A percentile compares a stretch with the other conserved stretches of the same genome.
phyloP scores from a whole-genome alignment of 2,329 filamentous ascomycete species.

The Chaetomium sp. region DNA sequence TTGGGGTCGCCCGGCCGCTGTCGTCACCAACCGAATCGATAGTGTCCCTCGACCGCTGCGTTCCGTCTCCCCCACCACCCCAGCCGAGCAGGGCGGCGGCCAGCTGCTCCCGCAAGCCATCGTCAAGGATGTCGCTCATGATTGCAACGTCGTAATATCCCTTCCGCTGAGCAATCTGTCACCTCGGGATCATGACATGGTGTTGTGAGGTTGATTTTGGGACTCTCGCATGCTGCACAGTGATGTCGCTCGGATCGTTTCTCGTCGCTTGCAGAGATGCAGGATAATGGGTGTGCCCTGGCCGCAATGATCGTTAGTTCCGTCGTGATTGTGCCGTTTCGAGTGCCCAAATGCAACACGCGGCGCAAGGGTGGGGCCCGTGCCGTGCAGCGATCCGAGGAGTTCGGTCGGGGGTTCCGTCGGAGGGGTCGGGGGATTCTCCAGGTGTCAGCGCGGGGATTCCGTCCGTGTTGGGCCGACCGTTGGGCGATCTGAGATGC shows the following conservation, averaged over 20 bases:
- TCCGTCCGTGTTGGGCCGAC: background rate
- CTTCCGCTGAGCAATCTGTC: slow-evolving; percentile 5
- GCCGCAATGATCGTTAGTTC: background rate
- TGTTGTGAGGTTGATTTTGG: slow-evolving; percentile 5
- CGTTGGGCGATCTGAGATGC: background rate
- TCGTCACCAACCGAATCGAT: slow-evolving; percentile 6
- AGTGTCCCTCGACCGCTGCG: slow-evolving; percentile 2
- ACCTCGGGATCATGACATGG: slow-evolving; percentile 22
- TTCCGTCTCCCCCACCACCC: slow-evolving; percentile 15
- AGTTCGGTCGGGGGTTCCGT: background rate
- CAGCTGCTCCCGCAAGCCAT: slow-evolving; percentile 24
- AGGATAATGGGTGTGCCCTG: background rate
- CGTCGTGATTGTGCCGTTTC: background rate
- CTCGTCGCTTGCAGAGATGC: background rate
- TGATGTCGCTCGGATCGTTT: background rate
- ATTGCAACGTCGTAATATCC: slow-evolving; percentile 32
- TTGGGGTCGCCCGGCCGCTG: slow-evolving; percentile 1
- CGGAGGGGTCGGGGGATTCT: background rate
- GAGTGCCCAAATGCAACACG: background rate
- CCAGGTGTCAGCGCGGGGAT: background rate
- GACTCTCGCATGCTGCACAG: slow-evolving; percentile 16
- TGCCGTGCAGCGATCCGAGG: slow-evolving; percentile 20
- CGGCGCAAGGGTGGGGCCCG: slow-evolving; percentile 2
- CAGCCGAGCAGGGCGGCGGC: slow-evolving; percentile 24
- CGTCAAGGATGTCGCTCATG: slow-evolving; percentile 27